Base-by-base conservation (phyloP, 495 filamentous ascomycete genomes). In the Penicillium waksmanii region DNA sequence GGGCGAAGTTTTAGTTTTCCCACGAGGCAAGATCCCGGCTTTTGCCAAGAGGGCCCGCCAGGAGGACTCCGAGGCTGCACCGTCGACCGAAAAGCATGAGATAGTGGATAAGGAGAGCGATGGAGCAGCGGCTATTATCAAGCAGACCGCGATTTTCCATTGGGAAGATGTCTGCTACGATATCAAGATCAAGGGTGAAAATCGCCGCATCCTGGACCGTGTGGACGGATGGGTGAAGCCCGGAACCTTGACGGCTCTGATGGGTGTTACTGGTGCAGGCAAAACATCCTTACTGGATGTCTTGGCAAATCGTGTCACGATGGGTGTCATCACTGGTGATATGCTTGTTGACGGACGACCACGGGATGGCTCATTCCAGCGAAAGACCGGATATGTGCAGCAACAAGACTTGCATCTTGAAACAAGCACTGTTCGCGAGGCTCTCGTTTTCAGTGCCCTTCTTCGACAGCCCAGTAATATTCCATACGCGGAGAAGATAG, bases 181-280 rank as follows among this genome's bases (percentile, higher is more conserved):
- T 60, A 89, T 97, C 76, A 92, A 93, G 73, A 89, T 96, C 68
- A 96, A 96, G 73, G 79, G 79, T 9, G 84, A 90, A 60, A 74
- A 79, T 23, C 80, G 92, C n/a, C 82, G 89, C 25, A 88, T 97
- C 60, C 80, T 97, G 35, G 85, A 96, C 60, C 78, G 92, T 57
- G 88, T 96, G 6, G 89, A 92, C 65, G 93, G 93, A 27, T 96
- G 90, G 90, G 90, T 96, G 50, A 93, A 94, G 67, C 93, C 93
- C 27, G 93, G 93, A 54, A 96, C 91, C 13, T 67, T 96, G 57
- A 96, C 93, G 0, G 93, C 93, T n/a, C 77, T 96, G 7, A 95
- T 94, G 90, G 85, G 84, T 18, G 80, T 81, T 31, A 83, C 82
- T 27, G 85, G 85, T 21, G 85, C 85, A 4, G 85, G 85, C 9